Evolutionary conservation across 441 rosid species (phyloP).

Genomic region (Populus hybrid): DNA sequence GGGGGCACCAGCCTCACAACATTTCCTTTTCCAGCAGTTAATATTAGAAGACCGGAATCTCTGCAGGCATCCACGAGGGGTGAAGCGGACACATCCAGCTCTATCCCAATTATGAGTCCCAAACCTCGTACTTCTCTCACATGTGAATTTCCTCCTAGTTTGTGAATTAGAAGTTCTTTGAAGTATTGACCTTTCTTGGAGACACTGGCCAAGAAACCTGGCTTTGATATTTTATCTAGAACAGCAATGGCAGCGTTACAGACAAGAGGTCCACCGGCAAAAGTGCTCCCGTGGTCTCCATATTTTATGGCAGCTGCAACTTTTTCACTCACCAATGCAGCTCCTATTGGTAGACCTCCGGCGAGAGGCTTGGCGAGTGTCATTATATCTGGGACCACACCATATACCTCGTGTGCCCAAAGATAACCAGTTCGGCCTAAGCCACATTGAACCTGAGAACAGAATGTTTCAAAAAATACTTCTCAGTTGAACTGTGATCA

Average conservation of each 20-base stretch:
- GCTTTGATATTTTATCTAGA: constrained; percentile 58
- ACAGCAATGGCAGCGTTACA: constrained; percentile 65
- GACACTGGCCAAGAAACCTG: constrained; percentile 66
- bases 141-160: constrained; percentile 56
- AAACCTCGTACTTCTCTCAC: constrained; percentile 75
- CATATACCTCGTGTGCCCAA: constrained; percentile 73
- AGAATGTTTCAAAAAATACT: not conserved
- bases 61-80: constrained; percentile 71
- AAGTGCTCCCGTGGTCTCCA: constrained; percentile 89
- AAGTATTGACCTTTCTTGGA: constrained; percentile 57
- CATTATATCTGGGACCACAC: constrained; percentile 71
- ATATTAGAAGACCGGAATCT: constrained; percentile 57
- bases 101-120: constrained; percentile 78
- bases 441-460: constrained; percentile 76
- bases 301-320: constrained; percentile 58
- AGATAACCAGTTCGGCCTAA: constrained; percentile 75
- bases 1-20: constrained; percentile 81
- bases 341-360: constrained; percentile 87
- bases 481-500: not conserved
- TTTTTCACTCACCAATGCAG: constrained; percentile 60
- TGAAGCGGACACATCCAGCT: constrained; percentile 55
- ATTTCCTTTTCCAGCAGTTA: constrained; percentile 81
- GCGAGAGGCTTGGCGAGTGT: constrained; percentile 92
- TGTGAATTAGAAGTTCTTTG: constrained; percentile 47
- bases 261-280: constrained; percentile 76